These are phyloP conservation scores for Leccinum colubrinum DNA, from an alignment of 1,284 basidiomycete genomes.

Conservation along the genomic window DNA sequence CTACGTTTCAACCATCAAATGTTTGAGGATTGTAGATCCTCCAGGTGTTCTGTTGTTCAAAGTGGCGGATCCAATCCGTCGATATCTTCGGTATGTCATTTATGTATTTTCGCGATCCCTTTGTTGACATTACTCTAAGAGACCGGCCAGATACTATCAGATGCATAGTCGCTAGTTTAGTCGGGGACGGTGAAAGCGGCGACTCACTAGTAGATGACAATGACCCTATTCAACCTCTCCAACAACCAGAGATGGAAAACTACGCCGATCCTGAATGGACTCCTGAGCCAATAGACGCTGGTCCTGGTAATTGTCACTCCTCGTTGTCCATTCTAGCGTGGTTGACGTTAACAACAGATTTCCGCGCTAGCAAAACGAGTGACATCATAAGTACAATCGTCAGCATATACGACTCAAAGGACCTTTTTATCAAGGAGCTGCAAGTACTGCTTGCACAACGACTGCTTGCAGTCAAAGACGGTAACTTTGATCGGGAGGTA, in stretches of 20 bases:
- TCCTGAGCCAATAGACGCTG: conserved; percentile 92
- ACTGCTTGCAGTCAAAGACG: conserved; percentile 76
- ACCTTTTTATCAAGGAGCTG: conserved; percentile 91
- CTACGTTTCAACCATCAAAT: conserved; percentile 95
- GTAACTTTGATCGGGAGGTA: conserved; percentile 83
- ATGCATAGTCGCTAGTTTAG: conserved; percentile 88
- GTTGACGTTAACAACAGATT: conserved; percentile 52
- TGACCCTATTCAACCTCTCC: conserved; percentile 72
- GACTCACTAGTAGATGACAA: conserved; percentile 79
- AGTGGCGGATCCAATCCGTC: conserved; percentile 86
- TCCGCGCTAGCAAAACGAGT: conserved; percentile 82
- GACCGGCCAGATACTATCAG: conserved; percentile 89
- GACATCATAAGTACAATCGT: conserved; percentile 94
- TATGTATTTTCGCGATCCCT: background rate
- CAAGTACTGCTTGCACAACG: conserved; percentile 87
- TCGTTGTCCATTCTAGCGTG: background rate
- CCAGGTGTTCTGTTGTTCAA: conserved; percentile 90
- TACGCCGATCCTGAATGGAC: conserved; percentile 90
- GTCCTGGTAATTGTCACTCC: conserved; percentile 45
- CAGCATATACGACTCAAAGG: conserved; percentile 93
- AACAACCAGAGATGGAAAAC: conserved; percentile 76
- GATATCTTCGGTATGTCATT: conserved; percentile 68
- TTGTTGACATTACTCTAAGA: conserved; percentile 37
- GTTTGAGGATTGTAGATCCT: conserved; percentile 88
- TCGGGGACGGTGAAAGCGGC: conserved; percentile 82